A percentile compares a stretch with the other conserved stretches of the same genome.
These are phyloP conservation scores for Pistacia vera DNA, from an alignment of 345 rosid genomes.

Conservation along the genomic window DNA sequence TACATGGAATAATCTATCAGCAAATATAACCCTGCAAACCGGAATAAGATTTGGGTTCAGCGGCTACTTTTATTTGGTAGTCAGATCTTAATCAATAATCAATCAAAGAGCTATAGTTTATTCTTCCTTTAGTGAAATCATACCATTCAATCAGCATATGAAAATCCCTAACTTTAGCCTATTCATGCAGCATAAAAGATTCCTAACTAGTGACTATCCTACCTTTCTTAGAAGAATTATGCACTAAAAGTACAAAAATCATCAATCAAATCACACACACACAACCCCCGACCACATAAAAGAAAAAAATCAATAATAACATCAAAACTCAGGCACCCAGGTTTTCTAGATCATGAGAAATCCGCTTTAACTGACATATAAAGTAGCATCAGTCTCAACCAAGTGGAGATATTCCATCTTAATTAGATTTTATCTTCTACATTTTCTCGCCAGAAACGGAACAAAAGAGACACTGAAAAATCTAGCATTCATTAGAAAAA, in stretches of 20 bases:
- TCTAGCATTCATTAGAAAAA: neutral
- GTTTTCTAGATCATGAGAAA: neutral
- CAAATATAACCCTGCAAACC: conserved; percentile 37
- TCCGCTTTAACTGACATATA: neutral
- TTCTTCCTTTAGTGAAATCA: neutral
- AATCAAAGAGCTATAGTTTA: neutral
- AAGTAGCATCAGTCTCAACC: neutral
- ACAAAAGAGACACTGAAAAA: neutral
- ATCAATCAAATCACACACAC: neutral
- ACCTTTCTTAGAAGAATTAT: neutral
- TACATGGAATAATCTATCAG: conserved; percentile 36
- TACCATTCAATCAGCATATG: neutral
- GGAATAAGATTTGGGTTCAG: conserved; percentile 15
- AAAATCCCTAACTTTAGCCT: neutral
- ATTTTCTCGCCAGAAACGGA: neutral
- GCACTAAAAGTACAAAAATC: neutral
- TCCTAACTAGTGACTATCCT: neutral
- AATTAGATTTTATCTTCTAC: too few species aligned
- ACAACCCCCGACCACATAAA: neutral
- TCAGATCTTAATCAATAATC: neutral
- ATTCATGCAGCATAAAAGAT: neutral
- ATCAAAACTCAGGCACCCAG: conserved; percentile 1
- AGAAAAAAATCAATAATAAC: neutral
- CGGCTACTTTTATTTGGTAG: conserved; percentile 10
- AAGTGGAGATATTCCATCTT: neutral